A percentile compares a stretch with the other conserved stretches of the same genome.
phyloP scores from a whole-genome alignment of 108 stramenopile species.

The Stephanodiscus minutulus region DNA sequence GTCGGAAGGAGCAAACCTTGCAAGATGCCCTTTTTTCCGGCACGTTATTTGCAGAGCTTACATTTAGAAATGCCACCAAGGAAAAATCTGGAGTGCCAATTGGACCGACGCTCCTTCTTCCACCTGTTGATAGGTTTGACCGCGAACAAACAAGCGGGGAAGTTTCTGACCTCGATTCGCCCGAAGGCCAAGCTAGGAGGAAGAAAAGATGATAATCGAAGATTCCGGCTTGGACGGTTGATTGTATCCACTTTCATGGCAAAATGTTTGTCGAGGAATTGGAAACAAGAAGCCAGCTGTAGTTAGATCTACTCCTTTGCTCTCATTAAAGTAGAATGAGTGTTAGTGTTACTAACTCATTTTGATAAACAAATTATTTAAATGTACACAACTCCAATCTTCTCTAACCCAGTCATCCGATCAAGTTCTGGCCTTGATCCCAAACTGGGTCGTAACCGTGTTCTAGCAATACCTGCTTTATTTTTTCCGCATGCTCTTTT shows the following conservation, averaged over 20 bases:
- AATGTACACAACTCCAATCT: not conserved
- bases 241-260: too few species aligned
- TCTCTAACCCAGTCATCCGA: not conserved
- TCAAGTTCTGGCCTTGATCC: conserved; percentile 25
- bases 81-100: conserved; percentile 1
- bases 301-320: too few species aligned
- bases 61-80: conserved; percentile 4
- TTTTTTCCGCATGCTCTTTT: conserved; percentile 63
- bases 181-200: conserved; percentile 9
- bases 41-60: conserved; percentile 26
- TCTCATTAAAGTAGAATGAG: not conserved
- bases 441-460: conserved; percentile 45
- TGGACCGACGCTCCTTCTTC: conserved; percentile 13
- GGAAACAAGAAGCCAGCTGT: too few species aligned
- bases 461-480: conserved; percentile 41
- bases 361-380: not conserved
- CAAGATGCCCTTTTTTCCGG: conserved; percentile 29
- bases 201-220: not conserved
- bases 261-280: too few species aligned
- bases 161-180: conserved; percentile 41
- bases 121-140: conserved; percentile 17
- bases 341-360: not conserved
- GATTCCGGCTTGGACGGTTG: too few species aligned
- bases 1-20: conserved; percentile 14
- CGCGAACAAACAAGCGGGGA: conserved; percentile 25